Evolutionary conservation across 2,329 filamentous ascomycete species (phyloP), one percentile per base, ranked within the genome.

Genomic region (Trichothecium sympodiale): DNA sequence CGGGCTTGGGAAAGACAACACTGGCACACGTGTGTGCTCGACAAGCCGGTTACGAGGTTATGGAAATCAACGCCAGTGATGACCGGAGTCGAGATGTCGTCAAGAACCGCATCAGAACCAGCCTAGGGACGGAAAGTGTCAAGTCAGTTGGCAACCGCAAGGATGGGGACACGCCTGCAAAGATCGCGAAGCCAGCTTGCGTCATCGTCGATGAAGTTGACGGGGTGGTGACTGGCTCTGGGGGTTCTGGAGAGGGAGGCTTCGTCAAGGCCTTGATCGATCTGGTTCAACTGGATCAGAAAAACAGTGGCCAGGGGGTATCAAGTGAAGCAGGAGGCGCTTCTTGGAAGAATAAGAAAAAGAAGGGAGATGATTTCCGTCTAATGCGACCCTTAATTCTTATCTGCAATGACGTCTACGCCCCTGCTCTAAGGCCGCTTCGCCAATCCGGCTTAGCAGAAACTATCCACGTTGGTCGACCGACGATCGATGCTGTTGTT

Each of bases 21-120:
- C 59, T 98, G 33, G 91, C 91, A 2, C 91, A 98, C 57, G 91
- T 98, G 0, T 96, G 91, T 54, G 93, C 93, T 1, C 80, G 71
- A 46, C 91, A 98, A 59, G 91, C 91, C 5, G 91, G 91, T 1
- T 98, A 98, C 49, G 91, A 96, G 50, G 83, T 94, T 1, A 74
- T 96, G 52, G 91, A 98, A 55, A 94, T 98, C 60, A 98, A 98
- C 49, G 91, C 93, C 8, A 96, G 89, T 48, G 91, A 98, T 52
- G 93, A 98, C 53, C 74, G 91, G 48, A 94, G 86, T 51, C 72
- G 74, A 20, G 79, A 89, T 50, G 86, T 98, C 2, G 91, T 98
- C 26, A 91, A 84, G 53, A 86, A 85, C 6, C 74, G 87, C 13
- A 95, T 98, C 45, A 74, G 84, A 46, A 94, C 94, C 38, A 89